A percentile compares a stretch with the other conserved stretches of the same genome.
phyloP scores from a whole-genome alignment of 2,329 filamentous ascomycete genomes.

The Aspergillus udagawae region DNA sequence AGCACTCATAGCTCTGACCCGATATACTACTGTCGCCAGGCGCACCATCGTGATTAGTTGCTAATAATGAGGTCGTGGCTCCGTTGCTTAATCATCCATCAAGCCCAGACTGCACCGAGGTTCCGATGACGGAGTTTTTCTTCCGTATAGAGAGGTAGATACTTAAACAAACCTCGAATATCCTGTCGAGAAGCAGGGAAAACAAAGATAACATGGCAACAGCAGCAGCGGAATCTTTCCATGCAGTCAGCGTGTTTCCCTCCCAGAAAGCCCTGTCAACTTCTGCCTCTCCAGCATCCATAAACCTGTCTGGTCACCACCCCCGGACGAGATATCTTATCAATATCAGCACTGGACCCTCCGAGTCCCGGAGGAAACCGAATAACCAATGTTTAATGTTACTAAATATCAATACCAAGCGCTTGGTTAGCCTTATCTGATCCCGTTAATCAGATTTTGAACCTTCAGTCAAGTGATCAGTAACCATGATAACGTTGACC shows the following conservation, averaged over 20 bases:
- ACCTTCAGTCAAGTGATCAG: neutral
- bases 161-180: neutral
- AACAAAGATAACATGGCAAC: neutral
- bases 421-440: constrained; percentile 4
- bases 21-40: neutral
- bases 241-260: neutral
- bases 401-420: neutral
- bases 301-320: neutral
- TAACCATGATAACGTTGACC: neutral
- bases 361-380: neutral
- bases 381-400: neutral
- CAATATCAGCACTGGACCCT: neutral
- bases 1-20: neutral
- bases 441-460: neutral
- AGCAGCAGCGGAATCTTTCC: neutral
- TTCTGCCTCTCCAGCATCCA: neutral
- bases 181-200: neutral
- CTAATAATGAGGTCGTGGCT: neutral
- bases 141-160: neutral
- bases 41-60: neutral
- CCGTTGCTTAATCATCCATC: neutral
- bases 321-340: neutral
- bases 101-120: neutral
- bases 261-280: neutral
- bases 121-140: neutral